Percentiles rank a stretch among this genome's conserved stretches.
phyloP scores from a whole-genome alignment of 108 stramenopile genomes.

The Pseudonitzschia multistriata region DNA sequence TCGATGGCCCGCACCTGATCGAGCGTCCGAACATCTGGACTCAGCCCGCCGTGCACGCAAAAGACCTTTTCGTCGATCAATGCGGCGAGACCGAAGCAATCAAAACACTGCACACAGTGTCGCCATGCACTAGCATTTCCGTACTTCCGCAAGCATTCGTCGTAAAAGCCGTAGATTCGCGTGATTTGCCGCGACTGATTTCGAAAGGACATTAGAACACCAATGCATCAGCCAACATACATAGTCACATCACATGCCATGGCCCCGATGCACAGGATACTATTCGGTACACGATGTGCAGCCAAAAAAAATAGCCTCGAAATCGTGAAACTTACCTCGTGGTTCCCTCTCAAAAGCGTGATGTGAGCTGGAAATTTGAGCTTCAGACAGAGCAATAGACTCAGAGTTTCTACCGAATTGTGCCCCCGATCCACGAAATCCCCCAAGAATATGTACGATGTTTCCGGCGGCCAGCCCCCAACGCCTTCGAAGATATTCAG shows the following conservation, averaged over 20 bases:
- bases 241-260: too few relatives aligned
- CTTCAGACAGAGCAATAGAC: conserved; percentile 82
- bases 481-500: conserved; percentile 66
- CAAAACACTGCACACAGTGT: conserved; percentile 86
- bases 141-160: conserved; percentile 98
- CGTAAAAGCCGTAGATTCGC: conserved; percentile 97
- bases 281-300: not conserved
- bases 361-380: conserved; percentile 84
- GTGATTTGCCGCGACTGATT: conserved; percentile 94
- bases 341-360: conserved; percentile 91
- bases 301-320: too few relatives aligned
- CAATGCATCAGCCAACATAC: not conserved
- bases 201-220: not conserved
- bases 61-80: conserved; percentile 91
- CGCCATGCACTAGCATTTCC: conserved; percentile 98
- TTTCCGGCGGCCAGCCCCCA: conserved; percentile 76
- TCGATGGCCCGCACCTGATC: conserved; percentile 94
- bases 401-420: conserved; percentile 88
- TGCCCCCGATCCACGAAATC: conserved; percentile 96
- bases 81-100: conserved; percentile 96
- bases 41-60: conserved; percentile 95
- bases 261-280: too few relatives aligned
- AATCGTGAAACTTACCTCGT: conserved; percentile 58
- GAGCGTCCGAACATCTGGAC: conserved; percentile 91
- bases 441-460: conserved; percentile 88